Evolutionary conservation across 176 grass and related monocot genomes (phyloP), one percentile per base, ranked within the genome.

Genomic region (Pontederia crassipes): DNA sequence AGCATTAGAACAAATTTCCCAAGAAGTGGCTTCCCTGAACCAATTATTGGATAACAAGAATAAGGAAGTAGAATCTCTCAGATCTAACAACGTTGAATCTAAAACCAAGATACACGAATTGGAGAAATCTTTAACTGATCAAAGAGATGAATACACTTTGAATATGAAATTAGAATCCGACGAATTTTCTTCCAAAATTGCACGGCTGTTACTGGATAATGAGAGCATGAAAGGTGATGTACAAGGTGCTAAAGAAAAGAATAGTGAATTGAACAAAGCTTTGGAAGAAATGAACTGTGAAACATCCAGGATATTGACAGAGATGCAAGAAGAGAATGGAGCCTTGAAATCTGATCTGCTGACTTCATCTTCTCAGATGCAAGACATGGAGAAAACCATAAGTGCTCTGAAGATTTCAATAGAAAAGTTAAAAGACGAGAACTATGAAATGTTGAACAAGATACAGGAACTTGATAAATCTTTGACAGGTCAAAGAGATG

Each of bases 11-110:
- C 75, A 84, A 72, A 75, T 69, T 65, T 28, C 55, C 9, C 63
- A 74, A 10, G 65, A 83, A 77, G 74, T 89, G 74, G 71, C 61
- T 62, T 28, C 77, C 70, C 49, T 96, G 75, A 86, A 79, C 27
- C 59, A 65, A 61, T 56, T 82, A 74, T 26, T 84, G 15, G 78
- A 60, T 63, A 74, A 85, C 52, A 46, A 78, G 75, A 79, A 79
- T 70, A 79, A 58, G 8, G 83, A 90, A 64, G 87, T 82, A 61
- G 91, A 87, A 82, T 14, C 68, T 47, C 52, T 68, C 15, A 20
- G 15, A 45, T 28, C 11, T 49, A 48, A 69, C 17, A 69, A 55
- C n/a, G 17, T 46, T 18, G 9, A 56, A 24, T 46, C 49, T 59
- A 24, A 49, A 18, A 50, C 20, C 40, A 60, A 59, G 56, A 50